Conservation (phyloP, 441 rosid species). For the Aleurites moluccanus region DNA sequence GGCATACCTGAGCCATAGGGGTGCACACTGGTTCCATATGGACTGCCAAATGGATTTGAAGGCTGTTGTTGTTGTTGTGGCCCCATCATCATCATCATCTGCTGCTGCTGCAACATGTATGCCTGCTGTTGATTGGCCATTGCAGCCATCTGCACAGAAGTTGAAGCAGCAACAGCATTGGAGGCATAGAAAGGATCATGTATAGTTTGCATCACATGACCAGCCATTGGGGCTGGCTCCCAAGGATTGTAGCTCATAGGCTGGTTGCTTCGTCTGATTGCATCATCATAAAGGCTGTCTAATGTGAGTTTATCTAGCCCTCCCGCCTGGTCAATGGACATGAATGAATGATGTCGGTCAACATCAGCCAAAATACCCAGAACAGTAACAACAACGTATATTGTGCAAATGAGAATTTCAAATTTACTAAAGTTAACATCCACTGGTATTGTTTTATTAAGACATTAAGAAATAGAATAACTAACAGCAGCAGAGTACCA, state of each 20-base stretch:
- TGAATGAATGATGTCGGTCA: constrained; percentile 15
- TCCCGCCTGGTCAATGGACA: constrained; percentile 59
- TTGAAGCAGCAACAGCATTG: constrained; percentile 58
- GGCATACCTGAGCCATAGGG: constrained; percentile 61
- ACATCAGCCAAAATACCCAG: not conserved
- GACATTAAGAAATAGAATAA: constrained; percentile 6
- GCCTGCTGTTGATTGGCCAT: constrained; percentile 84
- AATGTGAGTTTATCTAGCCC: constrained; percentile 90
- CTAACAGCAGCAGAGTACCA: constrained; percentile 44
- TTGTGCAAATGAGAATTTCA: not conserved
- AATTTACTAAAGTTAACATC: constrained; percentile 1
- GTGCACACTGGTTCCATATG: constrained; percentile 53
- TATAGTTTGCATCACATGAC: constrained; percentile 54
- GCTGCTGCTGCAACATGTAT: constrained; percentile 58
- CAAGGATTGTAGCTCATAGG: constrained; percentile 81
- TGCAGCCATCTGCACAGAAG: constrained; percentile 70
- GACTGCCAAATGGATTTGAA: constrained; percentile 59
- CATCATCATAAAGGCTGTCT: constrained; percentile 96
- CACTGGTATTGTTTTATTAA: not conserved
- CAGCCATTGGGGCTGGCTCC: constrained; percentile 57
- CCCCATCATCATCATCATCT: constrained; percentile 56
- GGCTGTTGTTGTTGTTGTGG: constrained; percentile 54
- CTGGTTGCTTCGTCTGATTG: constrained; percentile 77
- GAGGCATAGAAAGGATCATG: constrained; percentile 74
- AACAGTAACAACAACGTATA: not conserved